Evolutionary conservation across 1,139 yeast genomes (phyloP).

Genomic region (Candida buenavistaensis): DNA sequence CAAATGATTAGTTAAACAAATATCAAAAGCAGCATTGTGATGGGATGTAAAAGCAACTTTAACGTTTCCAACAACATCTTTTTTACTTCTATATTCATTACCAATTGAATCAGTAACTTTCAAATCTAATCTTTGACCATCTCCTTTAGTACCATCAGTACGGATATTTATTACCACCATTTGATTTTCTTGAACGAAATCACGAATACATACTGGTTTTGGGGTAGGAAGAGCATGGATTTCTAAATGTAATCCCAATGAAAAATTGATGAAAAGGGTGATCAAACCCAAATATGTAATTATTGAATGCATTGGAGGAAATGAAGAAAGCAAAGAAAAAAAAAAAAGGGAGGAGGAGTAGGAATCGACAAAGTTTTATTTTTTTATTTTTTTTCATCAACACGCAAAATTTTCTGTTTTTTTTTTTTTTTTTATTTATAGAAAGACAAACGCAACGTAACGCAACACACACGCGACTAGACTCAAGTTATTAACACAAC

Average conservation of each 20-base stretch:
- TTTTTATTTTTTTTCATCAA: constrained; percentile 2
- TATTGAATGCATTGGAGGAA: constrained; percentile 1
- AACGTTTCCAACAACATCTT: constrained; percentile 62
- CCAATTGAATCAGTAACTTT: constrained; percentile 65
- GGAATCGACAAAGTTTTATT: constrained; percentile 1
- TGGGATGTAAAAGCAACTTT: constrained; percentile 83
- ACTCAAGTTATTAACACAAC: no score
- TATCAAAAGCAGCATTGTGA: constrained; percentile 81
- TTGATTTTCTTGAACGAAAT: constrained; percentile 81
- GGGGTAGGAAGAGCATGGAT: constrained; percentile 37
- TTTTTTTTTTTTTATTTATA: no score
- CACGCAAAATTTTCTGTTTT: no score
- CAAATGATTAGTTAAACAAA: constrained; percentile 76
- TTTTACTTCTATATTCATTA: constrained; percentile 66
- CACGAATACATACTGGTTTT: constrained; percentile 72
- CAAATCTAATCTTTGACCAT: constrained; percentile 77
- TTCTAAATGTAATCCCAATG: constrained; percentile 40
- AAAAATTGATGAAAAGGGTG: constrained; percentile 21
- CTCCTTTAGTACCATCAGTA: constrained; percentile 73
- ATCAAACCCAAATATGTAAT: constrained; percentile 10
- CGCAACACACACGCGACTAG: no score
- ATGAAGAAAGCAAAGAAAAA: neutral
- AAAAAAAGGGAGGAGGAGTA: neutral
- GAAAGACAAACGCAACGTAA: no score
- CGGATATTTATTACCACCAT: constrained; percentile 80